Conservation (phyloP, 139 green algal genomes). For the Monoraphidium neglectum region DNA sequence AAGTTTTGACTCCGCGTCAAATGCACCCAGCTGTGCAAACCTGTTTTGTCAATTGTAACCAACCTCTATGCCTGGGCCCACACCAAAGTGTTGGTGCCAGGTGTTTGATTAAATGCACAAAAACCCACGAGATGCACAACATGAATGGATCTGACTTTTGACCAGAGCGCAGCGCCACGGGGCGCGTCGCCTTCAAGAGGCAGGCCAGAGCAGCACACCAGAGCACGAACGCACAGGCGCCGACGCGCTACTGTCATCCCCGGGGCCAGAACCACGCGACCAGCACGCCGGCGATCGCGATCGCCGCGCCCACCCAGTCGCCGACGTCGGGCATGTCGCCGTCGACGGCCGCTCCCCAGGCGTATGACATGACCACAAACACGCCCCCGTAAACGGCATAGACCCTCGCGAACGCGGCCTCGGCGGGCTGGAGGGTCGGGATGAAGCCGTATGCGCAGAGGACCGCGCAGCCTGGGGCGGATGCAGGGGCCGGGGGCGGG, state of each 20-base stretch:
- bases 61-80: no score
- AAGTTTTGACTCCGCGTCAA: no score
- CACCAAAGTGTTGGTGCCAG: no score
- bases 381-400: conserved; percentile 90
- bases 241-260: not conserved
- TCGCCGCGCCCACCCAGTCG: conserved; percentile 69
- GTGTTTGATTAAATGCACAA: no score
- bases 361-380: conserved; percentile 86
- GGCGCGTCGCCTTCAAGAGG: no score
- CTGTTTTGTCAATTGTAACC: no score
- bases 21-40: no score
- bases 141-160: no score
- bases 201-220: no score
- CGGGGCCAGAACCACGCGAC: conserved; percentile 79
- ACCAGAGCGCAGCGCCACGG: no score
- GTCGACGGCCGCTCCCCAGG: conserved; percentile 84
- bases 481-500: no score
- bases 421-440: conserved; percentile 74
- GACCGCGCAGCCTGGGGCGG: conserved; percentile 43
- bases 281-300: conserved; percentile 75
- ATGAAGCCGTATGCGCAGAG: conserved; percentile 81
- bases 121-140: no score
- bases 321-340: conserved; percentile 70
- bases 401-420: conserved; percentile 42
- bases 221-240: not conserved